Conservation (phyloP, 805 yeast species). For the Starmerella lactis-condensi region DNA sequence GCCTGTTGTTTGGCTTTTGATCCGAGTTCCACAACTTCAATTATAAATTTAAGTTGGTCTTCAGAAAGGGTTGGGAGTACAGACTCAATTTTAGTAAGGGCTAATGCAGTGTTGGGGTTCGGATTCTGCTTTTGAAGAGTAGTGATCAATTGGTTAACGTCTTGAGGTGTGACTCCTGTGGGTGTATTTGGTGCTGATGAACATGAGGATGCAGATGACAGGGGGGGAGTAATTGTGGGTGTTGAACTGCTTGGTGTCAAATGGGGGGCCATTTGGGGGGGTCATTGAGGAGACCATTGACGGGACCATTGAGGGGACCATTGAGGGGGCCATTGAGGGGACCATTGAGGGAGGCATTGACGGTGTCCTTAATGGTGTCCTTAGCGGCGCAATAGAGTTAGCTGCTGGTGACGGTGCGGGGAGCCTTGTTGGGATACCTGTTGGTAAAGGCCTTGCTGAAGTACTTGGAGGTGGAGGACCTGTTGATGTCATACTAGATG, state of each 20-base stretch:
- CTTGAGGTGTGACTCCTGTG: neutral
- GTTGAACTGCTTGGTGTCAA: no score
- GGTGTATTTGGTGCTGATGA: neutral
- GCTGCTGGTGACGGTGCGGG: neutral
- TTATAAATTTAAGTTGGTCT: constrained; percentile 5
- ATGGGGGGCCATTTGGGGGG: no score
- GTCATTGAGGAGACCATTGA: no score
- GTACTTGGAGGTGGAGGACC: constrained; percentile 1
- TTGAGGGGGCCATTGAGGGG: no score
- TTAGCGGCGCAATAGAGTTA: neutral
- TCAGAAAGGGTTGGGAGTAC: constrained; percentile 2
- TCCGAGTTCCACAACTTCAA: constrained; percentile 13
- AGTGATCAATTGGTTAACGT: neutral
- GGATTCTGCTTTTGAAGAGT: neutral
- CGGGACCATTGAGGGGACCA: no score
- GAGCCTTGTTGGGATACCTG: neutral
- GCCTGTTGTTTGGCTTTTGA: constrained; percentile 15
- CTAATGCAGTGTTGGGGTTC: neutral
- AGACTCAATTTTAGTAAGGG: constrained; percentile 2
- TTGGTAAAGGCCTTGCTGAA: constrained; percentile 3
- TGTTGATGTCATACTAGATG: constrained; percentile 1
- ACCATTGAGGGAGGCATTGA: no score
- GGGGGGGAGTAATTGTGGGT: neutral
- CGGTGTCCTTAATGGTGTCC: no score
- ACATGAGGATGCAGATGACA: neutral